These are phyloP conservation scores for Prunus kanzakura DNA, from an alignment of 306 rosid genomes.

Conservation along the genomic window DNA sequence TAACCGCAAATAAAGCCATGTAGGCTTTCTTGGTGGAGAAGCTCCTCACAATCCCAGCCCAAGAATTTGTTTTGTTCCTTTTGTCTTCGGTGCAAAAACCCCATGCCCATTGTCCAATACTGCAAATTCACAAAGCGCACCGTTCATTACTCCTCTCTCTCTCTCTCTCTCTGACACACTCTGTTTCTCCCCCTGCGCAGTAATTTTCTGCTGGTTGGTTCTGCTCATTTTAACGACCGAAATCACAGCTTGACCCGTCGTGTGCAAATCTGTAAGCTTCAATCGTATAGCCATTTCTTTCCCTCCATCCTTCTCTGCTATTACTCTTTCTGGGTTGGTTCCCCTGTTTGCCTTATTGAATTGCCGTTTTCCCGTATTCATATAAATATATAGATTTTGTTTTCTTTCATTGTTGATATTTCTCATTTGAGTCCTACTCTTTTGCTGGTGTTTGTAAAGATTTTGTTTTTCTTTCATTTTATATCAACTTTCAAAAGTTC, in stretches of 20 bases:
- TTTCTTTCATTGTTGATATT: not conserved
- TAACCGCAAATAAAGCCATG: conserved; percentile 15
- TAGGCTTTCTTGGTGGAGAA: conserved; percentile 17
- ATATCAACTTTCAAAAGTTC: not conserved
- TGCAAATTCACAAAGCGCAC: conserved; percentile 10
- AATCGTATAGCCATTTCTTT: conserved; percentile 21
- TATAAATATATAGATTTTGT: not conserved
- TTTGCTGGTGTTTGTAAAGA: conserved; percentile 1
- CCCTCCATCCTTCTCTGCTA: not conserved
- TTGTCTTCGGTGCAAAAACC: not conserved
- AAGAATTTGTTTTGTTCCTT: not conserved
- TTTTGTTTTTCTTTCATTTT: not conserved
- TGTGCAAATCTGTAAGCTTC: conserved; percentile 31
- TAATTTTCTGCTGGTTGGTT: conserved; percentile 39
- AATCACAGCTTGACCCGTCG: conserved; percentile 63
- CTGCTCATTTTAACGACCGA: conserved; percentile 44
- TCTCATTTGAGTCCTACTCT: conserved; percentile 1
- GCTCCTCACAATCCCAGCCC: conserved; percentile 1
- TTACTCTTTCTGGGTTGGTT: not conserved
- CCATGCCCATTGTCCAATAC: not conserved
- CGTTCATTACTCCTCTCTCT: conserved; percentile 19
- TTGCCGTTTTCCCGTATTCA: not conserved
- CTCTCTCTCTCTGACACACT: not conserved
- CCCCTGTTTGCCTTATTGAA: conserved; percentile 1
- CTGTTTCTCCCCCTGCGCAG: not conserved